Evolutionary conservation across 768 basidiomycete species (phyloP).

Genomic region (Leucogyrophana mollusca): DNA sequence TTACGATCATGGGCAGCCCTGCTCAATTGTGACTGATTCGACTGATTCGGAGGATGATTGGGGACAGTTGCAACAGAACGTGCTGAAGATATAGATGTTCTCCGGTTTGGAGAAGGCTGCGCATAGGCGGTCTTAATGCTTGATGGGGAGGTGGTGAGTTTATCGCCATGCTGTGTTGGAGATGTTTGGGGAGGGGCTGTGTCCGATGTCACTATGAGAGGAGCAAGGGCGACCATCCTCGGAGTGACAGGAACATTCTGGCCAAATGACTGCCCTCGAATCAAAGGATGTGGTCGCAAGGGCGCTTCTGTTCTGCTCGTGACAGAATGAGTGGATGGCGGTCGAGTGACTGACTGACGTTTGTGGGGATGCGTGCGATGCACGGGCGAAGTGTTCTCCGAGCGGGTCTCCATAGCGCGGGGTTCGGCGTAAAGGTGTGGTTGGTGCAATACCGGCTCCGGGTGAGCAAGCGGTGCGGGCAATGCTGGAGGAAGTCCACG

Average conservation of each 20-base stretch:
- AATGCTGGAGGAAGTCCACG: slow-evolving; percentile 14
- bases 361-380: slow-evolving; percentile 38
- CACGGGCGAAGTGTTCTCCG: slow-evolving; percentile 38
- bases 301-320: slow-evolving; percentile 33
- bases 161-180: slow-evolving; percentile 26
- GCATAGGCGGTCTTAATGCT: slow-evolving; percentile 36
- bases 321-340: slow-evolving; percentile 64
- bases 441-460: slow-evolving; percentile 11
- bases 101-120: slow-evolving; percentile 35
- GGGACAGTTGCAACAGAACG: slow-evolving; percentile 62
- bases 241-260: slow-evolving; percentile 31
- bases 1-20: slow-evolving; percentile 39
- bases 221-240: slow-evolving; percentile 52
- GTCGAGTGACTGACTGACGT: slow-evolving; percentile 49
- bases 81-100: slow-evolving; percentile 58
- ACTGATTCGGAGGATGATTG: slow-evolving; percentile 30
- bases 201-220: slow-evolving; percentile 60
- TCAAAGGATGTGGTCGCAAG: slow-evolving; percentile 73
- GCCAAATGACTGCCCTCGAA: slow-evolving; percentile 70
- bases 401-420: slow-evolving; percentile 29
- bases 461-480: slow-evolving; percentile 13
- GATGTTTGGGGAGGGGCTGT: slow-evolving; percentile 43
- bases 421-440: slow-evolving; percentile 17
- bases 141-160: slow-evolving; percentile 32
- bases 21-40: slow-evolving; percentile 27